phyloP scores from a whole-genome alignment of 805 yeast genomes.

The Metschnikowia lachancei region DNA sequence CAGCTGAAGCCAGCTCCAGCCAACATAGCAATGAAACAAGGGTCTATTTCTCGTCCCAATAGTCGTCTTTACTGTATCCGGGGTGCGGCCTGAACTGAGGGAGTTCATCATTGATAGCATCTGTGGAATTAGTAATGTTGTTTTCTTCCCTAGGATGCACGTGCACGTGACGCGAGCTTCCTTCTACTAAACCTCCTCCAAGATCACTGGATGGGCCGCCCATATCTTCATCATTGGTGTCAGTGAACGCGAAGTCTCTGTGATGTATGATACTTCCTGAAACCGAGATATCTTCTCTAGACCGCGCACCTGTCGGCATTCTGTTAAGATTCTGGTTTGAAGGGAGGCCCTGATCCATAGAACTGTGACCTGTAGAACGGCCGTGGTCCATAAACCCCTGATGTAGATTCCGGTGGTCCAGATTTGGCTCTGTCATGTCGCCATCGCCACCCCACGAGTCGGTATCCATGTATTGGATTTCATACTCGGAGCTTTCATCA shows the following conservation, averaged over 20 bases:
- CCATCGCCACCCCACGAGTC: slow-evolving; percentile 23
- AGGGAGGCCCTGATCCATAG: no score
- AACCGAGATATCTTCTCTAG: no score
- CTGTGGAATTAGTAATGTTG: background rate
- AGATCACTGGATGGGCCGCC: background rate
- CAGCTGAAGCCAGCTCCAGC: slow-evolving; percentile 3
- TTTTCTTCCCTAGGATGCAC: background rate
- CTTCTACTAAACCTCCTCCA: background rate
- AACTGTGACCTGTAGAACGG: no score
- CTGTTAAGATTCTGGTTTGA: no score
- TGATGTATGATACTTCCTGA: background rate
- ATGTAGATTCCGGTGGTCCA: no score
- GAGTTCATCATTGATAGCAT: slow-evolving; percentile 20
- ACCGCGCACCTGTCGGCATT: no score
- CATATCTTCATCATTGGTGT: background rate
- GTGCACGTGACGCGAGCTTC: background rate
- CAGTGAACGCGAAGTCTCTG: background rate
- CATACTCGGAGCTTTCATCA: slow-evolving; percentile 17
- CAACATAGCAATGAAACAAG: background rate
- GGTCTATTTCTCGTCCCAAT: slow-evolving; percentile 41
- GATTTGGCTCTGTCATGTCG: no score
- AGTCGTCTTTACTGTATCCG: slow-evolving; percentile 45
- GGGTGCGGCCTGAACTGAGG: slow-evolving; percentile 47
- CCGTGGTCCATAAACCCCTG: no score
- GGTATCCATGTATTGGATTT: slow-evolving; percentile 28